Percentiles rank a stretch among this genome's conserved stretches.
These are phyloP conservation scores for Saksenaea vasiformis DNA, from an alignment of 371 early-diverging fungal genomes.

Conservation along the genomic window DNA sequence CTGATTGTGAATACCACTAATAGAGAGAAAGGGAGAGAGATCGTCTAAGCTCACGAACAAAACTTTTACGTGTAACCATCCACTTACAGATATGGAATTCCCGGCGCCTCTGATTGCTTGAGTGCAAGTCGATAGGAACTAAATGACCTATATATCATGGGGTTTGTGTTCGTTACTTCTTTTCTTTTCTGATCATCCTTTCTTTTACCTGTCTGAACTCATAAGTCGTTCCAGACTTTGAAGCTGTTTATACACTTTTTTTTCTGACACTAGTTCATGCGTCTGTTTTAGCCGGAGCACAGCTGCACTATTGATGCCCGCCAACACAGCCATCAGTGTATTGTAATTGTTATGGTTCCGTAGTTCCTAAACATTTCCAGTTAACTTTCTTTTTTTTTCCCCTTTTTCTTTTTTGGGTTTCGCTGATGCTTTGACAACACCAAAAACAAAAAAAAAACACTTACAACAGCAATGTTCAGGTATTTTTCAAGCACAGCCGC, in stretches of 20 bases:
- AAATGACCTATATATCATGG: slow-evolving; percentile 42
- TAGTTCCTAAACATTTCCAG: slow-evolving; percentile 32
- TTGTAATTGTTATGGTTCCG: slow-evolving; percentile 67
- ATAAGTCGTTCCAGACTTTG: slow-evolving; percentile 66
- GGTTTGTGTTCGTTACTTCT: not conserved
- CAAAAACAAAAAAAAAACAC: too few species aligned
- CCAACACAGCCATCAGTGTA: slow-evolving; percentile 71
- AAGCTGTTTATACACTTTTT: slow-evolving; percentile 55
- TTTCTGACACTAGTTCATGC: slow-evolving; percentile 48
- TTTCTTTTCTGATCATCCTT: not conserved
- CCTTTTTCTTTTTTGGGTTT: not conserved
- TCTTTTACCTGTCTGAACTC: slow-evolving; percentile 55
- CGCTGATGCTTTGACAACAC: too few species aligned
- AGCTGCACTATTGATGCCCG: slow-evolving; percentile 71
- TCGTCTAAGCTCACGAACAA: not conserved
- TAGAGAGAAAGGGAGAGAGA: too few species aligned
- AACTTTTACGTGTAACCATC: not conserved
- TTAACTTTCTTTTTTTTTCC: not conserved
- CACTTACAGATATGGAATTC: slow-evolving; percentile 62
- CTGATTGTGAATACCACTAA: slow-evolving; percentile 59
- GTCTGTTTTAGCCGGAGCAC: slow-evolving; percentile 62
- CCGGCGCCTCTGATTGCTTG: slow-evolving; percentile 52
- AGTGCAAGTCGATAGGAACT: slow-evolving; percentile 64
- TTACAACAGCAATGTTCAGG: slow-evolving; percentile 64
- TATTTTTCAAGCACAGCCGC: slow-evolving; percentile 66